A percentile compares a stretch with the other conserved stretches of the same genome.
Conservation (phyloP, 140 eudicot genomes). For the Bidens hawaiensis region DNA sequence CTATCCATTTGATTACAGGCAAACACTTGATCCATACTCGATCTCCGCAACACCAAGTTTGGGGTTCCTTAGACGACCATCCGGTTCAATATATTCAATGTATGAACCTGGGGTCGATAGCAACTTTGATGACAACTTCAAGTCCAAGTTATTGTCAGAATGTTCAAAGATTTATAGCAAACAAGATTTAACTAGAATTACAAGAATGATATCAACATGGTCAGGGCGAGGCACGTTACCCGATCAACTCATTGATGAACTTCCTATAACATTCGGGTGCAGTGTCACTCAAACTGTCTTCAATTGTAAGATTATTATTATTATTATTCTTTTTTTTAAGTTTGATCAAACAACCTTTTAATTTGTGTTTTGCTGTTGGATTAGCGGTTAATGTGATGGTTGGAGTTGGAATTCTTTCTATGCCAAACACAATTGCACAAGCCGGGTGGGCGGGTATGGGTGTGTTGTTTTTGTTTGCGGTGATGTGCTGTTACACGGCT, state of each 20-base stretch:
- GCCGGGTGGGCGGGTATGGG: slow-evolving; percentile 82
- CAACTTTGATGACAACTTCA: slow-evolving; percentile 33
- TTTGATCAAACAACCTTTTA: neutral
- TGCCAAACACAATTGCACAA: slow-evolving; percentile 69
- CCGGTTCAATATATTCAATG: slow-evolving; percentile 36
- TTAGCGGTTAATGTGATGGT: slow-evolving; percentile 74
- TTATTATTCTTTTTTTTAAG: neutral
- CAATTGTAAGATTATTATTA: slow-evolving; percentile 41
- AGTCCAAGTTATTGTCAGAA: slow-evolving; percentile 45
- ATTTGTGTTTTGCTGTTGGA: slow-evolving; percentile 16
- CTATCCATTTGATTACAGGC: slow-evolving; percentile 41
- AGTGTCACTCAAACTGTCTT: slow-evolving; percentile 63
- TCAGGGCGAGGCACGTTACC: slow-evolving; percentile 46
- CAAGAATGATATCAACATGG: slow-evolving; percentile 41
- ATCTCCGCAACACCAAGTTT: slow-evolving; percentile 80
- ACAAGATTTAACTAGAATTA: slow-evolving; percentile 35
- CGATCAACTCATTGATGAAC: slow-evolving; percentile 50
- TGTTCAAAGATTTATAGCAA: slow-evolving; percentile 41
- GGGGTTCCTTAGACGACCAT: slow-evolving; percentile 45
- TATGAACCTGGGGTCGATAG: slow-evolving; percentile 36
- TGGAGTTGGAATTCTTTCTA: slow-evolving; percentile 91
- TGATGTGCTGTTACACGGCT: slow-evolving; percentile 78
- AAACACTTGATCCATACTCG: slow-evolving; percentile 57
- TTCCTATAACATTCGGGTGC: slow-evolving; percentile 62
- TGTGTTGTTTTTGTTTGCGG: slow-evolving; percentile 60